Base-by-base conservation (phyloP, 2,329 filamentous ascomycete genomes). In the Dothiorella sarmentorum region DNA sequence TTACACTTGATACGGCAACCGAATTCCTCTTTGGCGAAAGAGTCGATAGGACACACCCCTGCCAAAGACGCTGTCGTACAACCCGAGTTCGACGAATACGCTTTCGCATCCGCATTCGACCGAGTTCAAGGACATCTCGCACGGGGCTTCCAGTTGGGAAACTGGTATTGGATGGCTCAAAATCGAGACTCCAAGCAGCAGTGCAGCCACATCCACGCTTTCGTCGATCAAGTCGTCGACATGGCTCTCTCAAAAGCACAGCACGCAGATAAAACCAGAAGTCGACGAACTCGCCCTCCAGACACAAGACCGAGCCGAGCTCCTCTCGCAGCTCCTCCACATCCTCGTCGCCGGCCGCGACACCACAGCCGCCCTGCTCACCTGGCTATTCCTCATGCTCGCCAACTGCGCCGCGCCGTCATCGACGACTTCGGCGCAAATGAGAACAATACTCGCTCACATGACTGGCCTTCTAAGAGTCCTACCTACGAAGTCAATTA, bases 1-100 rank as follows among this genome's bases (percentile, higher is more conserved):
- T 79, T 13, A 80, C 78, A 1, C 75, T 80, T 53, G 78, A 80
- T 60, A 71, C 75, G 13, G 76, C 78, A 0, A 78, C 76, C 0
- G 77, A 80, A 42, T 79, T 80, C 59, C 68, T 80, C 7, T 78
- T 79, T 64, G 76, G 78, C 61, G 71, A 43, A 20, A 43, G 18
- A 9, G 40, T 43, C 20, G 20, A 15, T 1, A 43, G 40, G n/a
- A n/a, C n/a, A n/a, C n/a, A n/a, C n/a, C n/a, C n/a, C n/a, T n/a
- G n/a, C n/a, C n/a, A n/a, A n/a, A n/a, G n/a, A n/a, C n/a, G n/a
- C n/a, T n/a, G n/a, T n/a, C n/a, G n/a, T n/a, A n/a, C n/a, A n/a
- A n/a, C n/a, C n/a, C n/a, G n/a, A n/a, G n/a, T n/a, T n/a, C n/a
- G n/a, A n/a, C n/a, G n/a, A n/a, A n/a, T n/a, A n/a, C n/a, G n/a